Base-by-base conservation (phyloP, 495 filamentous ascomycete species). In the Evansstolkia leycettana region DNA sequence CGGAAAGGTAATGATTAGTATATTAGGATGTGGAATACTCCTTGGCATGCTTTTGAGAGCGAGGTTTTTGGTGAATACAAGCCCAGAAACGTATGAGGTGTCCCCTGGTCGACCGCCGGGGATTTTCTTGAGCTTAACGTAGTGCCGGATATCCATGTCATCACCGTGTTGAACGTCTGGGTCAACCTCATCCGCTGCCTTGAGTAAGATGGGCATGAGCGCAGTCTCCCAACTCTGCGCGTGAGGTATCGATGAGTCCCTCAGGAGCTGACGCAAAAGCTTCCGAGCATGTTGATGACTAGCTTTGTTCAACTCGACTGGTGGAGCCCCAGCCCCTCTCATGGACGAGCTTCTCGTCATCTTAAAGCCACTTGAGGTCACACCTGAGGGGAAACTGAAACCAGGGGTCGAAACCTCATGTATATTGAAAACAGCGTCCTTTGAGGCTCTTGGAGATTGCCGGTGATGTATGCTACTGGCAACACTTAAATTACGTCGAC, bases 121-220 rank as follows among this genome's bases (percentile, higher is more conserved):
- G 5, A 95, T 87, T 51, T 92, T 92, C 49, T 99, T 99, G 14
- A 99, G 60, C 56, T 99, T 99, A 29, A 99, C 80, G 48, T 94
- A 99, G 48, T 96, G 89, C n/a, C 90, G 75, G 41, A 99, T 94
- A 54, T 99, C 89, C 60, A 96, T 94, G 47, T 89, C 83, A 48
- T 99, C 92, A 2, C 84, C 85, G 31, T 68, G 69, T 33, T 87
- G 78, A 15, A 94, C 79, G 55, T 95, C 78, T 3, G 92, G 92
- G 45, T 94, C 84, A 13, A 99, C 86, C 47, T 94, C 90, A 45
- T 94, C 87, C 0, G 89, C 89, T 40, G 86, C 88, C 42, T 87
- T 82, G 12, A 96, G 64, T 2, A 99, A 64, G 34, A 96, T 92
- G 9, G 92, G 92, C 33, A 95, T 71, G 13, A 99, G 67, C 0